These are phyloP conservation scores for Penicillium macrosclerotiorum DNA, from an alignment of 495 filamentous ascomycete species.

Conservation along the genomic window DNA sequence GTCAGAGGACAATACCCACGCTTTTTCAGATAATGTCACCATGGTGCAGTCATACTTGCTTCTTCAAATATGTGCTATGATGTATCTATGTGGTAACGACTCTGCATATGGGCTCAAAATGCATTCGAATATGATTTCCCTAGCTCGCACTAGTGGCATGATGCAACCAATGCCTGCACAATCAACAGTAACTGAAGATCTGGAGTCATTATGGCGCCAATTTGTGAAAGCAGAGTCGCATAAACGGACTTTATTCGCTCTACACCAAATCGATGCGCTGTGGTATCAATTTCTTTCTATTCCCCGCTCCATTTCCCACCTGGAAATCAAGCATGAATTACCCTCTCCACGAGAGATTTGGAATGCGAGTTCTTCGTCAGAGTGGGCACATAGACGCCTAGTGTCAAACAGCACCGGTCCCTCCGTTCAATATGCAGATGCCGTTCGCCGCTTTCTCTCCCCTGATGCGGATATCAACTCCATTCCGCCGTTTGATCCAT, in stretches of 20 bases:
- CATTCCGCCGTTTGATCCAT: conserved; percentile 31
- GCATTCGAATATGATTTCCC: conserved; percentile 34
- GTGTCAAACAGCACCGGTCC: conserved; percentile 12
- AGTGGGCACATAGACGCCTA: conserved; percentile 35
- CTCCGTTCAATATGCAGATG: conserved; percentile 31
- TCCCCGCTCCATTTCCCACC: conserved; percentile 33
- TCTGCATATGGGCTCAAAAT: conserved; percentile 31
- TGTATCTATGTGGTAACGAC: conserved; percentile 33
- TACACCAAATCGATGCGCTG: conserved; percentile 38
- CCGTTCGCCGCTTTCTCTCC: conserved; percentile 31
- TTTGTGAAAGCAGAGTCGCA: conserved; percentile 34
- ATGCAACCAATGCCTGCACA: conserved; percentile 24
- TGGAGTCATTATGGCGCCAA: conserved; percentile 31
- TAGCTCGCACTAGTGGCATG: conserved; percentile 23
- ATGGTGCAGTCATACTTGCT: conserved; percentile 32
- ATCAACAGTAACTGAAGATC: conserved; percentile 13
- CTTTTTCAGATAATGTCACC: conserved; percentile 10
- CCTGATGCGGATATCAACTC: conserved; percentile 17
- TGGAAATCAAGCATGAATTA: conserved; percentile 39
- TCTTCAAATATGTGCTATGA: conserved; percentile 36
- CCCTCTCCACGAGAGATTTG: conserved; percentile 32
- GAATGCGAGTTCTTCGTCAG: conserved; percentile 25
- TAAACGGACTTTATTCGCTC: conserved; percentile 35
- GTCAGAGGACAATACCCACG: conserved; percentile 10
- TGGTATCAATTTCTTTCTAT: conserved; percentile 40